A percentile compares a stretch with the other conserved stretches of the same genome.
phyloP scores from a whole-genome alignment of 768 basidiomycete species.

The Psilocybe sp. region DNA sequence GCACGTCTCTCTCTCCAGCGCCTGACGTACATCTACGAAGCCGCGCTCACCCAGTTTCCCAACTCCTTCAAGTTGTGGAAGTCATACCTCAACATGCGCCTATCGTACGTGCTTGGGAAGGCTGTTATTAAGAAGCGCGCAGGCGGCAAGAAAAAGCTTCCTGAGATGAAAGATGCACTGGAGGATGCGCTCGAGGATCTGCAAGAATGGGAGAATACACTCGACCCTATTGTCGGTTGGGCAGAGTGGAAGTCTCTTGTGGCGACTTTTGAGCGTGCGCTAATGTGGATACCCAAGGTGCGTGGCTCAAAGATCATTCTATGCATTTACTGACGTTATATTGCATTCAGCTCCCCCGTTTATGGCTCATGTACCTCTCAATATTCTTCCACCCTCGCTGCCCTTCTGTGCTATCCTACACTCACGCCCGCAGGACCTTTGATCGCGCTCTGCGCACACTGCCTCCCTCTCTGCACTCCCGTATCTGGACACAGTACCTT shows the following conservation, averaged over 20 bases:
- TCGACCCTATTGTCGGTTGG: slow-evolving; percentile 91
- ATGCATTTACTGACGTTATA: slow-evolving; percentile 5
- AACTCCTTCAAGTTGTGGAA: slow-evolving; percentile 96
- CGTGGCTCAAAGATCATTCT: slow-evolving; percentile 21
- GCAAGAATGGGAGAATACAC: slow-evolving; percentile 81
- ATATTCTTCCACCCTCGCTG: slow-evolving; percentile 88
- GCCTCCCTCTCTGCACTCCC: slow-evolving; percentile 86
- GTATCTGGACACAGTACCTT: slow-evolving; percentile 92
- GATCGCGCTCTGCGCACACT: slow-evolving; percentile 93
- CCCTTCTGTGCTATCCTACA: slow-evolving; percentile 78
- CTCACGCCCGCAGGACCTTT: slow-evolving; percentile 91
- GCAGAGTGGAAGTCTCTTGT: slow-evolving; percentile 92
- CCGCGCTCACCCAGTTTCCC: slow-evolving; percentile 84
- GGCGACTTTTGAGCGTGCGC: slow-evolving; percentile 85
- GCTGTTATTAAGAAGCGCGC: slow-evolving; percentile 68
- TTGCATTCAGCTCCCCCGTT: slow-evolving; percentile 69
- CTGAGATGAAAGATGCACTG: slow-evolving; percentile 85
- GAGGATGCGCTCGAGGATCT: slow-evolving; percentile 80
- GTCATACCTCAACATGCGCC: slow-evolving; percentile 80
- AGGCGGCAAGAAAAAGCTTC: slow-evolving; percentile 89
- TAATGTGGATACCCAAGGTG: slow-evolving; percentile 94
- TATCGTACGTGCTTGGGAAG: slow-evolving; percentile 83
- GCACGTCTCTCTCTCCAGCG: slow-evolving; percentile 79
- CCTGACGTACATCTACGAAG: slow-evolving; percentile 90
- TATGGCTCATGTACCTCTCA: slow-evolving; percentile 93